Evolutionary conservation across 2,329 filamentous ascomycete species (phyloP), one percentile per base, ranked within the genome.

Genomic region (Aurifilum marmelostoma): DNA sequence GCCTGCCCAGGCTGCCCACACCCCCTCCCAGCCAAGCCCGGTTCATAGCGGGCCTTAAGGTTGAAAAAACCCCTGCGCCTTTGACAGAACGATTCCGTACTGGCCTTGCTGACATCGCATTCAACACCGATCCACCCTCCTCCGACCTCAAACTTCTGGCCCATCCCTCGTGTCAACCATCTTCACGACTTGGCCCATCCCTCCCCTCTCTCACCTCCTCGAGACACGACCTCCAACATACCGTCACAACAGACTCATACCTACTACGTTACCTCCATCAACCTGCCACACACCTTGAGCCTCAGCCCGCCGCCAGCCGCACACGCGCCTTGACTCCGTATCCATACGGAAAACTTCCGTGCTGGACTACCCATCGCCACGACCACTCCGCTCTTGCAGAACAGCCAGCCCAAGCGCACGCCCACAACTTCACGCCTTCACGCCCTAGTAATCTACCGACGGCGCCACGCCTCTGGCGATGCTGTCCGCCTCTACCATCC

Each of bases 401-500:
- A 12, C 56, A 21, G 29, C 21, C 56, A 56, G 27, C 24, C 24
- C 52, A 56, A 29, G 32, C 4, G 52, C n/a, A 21, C 9, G 8
- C 39, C 39, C 5, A 11, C 24, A 11, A 9, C 3, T 60, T n/a
- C 64, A 34, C 39, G n/a, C 47, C 27, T 6, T 29, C 47, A 16
- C 60, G 50, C 24, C 6, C 34, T 12, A 9, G 24, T 24, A 47
- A 37, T 34, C 52, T n/a, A 47, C 37, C 24, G 27, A 47, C 56
- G 18, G 24, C 39, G 11, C 27, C 37, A 29, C 47, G 6, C 5
- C 56, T 41, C 67, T 37, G 66, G 69, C 52, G 41, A 71, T 71
- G 69, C 65, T 65, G 59, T 37, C 27, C 56, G 61, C 27, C 34
- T 52, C 41, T 41, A 61, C 52, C 16, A 41, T 63, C 50, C 34